phyloP scores from a whole-genome alignment of 2,329 filamentous ascomycete genomes.

The Aspergillus phoenicis region DNA sequence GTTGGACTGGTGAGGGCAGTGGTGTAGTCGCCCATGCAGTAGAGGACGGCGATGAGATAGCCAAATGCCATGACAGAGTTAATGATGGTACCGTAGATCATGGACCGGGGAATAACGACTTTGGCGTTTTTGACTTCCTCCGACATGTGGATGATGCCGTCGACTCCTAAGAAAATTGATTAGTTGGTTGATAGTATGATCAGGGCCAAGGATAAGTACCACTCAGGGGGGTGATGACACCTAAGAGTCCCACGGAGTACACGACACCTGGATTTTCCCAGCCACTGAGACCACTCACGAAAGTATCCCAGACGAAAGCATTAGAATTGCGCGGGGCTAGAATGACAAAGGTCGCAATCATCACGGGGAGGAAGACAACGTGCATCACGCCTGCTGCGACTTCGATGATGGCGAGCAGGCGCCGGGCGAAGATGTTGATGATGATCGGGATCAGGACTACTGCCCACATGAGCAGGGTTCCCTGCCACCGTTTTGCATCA shows the following conservation, averaged over 20 bases:
- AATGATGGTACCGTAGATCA: conserved; percentile 49
- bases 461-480: conserved; percentile 54
- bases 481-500: conserved; percentile 34
- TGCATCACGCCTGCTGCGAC: conserved; percentile 24
- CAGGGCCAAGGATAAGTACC: conserved; percentile 11
- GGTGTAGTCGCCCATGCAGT: conserved; percentile 45
- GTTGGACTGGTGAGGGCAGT: conserved; percentile 44
- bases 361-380: conserved; percentile 27
- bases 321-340: conserved; percentile 26
- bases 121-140: conserved; percentile 54
- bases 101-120: conserved; percentile 48
- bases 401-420: conserved; percentile 17
- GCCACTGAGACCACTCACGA: conserved; percentile 27
- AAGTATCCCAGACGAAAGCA: conserved; percentile 28
- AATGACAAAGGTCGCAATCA: conserved; percentile 25
- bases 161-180: conserved; percentile 20
- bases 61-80: conserved; percentile 51
- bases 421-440: conserved; percentile 51
- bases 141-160: conserved; percentile 41
- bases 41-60: conserved; percentile 47
- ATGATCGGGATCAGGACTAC: conserved; percentile 52
- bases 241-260: conserved; percentile 19
- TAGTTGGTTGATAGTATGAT: neutral
- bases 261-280: conserved; percentile 26
- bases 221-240: conserved; percentile 15